A percentile compares a stretch with the other conserved stretches of the same genome.
These are phyloP conservation scores for Ganoderma meredithae DNA, from an alignment of 1,284 basidiomycete species.

Conservation along the genomic window DNA sequence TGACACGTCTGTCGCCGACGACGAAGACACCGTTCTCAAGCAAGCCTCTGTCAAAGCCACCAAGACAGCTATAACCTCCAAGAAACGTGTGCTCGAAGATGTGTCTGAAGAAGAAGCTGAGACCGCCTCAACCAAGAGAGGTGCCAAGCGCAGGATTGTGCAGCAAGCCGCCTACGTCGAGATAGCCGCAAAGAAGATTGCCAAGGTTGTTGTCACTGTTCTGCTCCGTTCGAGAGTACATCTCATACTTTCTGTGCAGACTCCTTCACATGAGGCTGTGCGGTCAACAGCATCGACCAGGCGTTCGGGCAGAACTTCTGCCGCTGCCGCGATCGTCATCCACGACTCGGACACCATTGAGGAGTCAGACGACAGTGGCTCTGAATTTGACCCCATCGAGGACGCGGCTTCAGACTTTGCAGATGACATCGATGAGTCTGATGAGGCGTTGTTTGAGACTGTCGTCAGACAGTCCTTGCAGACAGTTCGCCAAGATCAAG, in stretches of 20 bases:
- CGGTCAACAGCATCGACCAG: not conserved
- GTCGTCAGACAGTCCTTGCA: conserved; percentile 65
- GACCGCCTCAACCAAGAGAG: conserved; percentile 22
- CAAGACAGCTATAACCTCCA: conserved; percentile 23
- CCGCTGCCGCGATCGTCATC: conserved; percentile 19
- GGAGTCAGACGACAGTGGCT: conserved; percentile 64
- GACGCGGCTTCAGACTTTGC: conserved; percentile 23
- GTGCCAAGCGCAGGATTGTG: conserved; percentile 54
- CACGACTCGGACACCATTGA: conserved; percentile 51
- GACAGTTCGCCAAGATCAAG: conserved; percentile 44
- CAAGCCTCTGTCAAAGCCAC: conserved; percentile 26
- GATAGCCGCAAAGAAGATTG: conserved; percentile 39
- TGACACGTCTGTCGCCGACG: conserved; percentile 49
- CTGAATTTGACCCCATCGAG: conserved; percentile 56
- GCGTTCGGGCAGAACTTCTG: conserved; percentile 17
- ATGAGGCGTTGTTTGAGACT: conserved; percentile 64
- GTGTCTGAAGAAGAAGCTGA: conserved; percentile 37
- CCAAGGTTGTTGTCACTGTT: conserved; percentile 42
- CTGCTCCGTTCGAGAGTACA: not conserved
- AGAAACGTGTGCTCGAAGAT: conserved; percentile 43
- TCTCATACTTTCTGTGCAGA: conserved; percentile 14
- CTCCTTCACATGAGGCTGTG: not conserved
- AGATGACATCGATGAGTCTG: conserved; percentile 44
- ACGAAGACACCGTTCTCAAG: conserved; percentile 30
- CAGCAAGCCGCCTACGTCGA: conserved; percentile 55